These are phyloP conservation scores for Nakazawaea molendinolei DNA, from an alignment of 805 yeast genomes.

Conservation along the genomic window DNA sequence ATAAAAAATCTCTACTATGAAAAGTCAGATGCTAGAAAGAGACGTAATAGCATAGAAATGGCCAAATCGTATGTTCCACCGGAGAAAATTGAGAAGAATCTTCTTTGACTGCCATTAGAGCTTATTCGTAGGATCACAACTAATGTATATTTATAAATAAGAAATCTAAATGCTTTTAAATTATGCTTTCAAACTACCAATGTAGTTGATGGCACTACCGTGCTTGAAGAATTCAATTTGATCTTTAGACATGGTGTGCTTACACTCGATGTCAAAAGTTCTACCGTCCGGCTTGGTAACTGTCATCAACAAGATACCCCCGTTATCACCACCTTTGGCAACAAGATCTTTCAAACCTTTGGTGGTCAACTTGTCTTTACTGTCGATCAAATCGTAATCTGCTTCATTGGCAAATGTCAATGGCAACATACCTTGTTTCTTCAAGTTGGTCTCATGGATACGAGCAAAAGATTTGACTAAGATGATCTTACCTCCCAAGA, in stretches of 20 bases:
- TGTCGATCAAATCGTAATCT: conserved; percentile 75
- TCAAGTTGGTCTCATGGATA: conserved; percentile 95
- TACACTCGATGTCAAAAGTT: conserved; percentile 61
- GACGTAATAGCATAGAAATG: conserved; percentile 3
- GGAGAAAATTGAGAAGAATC: conserved; percentile 6
- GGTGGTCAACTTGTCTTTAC: conserved; percentile 77
- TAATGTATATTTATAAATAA: too few relatives aligned
- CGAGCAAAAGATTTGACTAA: conserved; percentile 95
- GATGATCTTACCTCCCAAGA: conserved; percentile 84
- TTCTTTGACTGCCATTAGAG: neutral
- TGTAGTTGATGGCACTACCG: conserved; percentile 93
- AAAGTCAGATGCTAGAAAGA: conserved; percentile 2
- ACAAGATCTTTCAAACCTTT: conserved; percentile 70
- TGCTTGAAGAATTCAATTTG: conserved; percentile 95
- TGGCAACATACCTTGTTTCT: conserved; percentile 97
- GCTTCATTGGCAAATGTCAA: conserved; percentile 83
- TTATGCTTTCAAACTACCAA: conserved; percentile 31
- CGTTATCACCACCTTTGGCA: conserved; percentile 78
- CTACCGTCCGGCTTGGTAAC: conserved; percentile 75
- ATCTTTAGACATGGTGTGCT: conserved; percentile 95
- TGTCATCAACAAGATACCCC: conserved; percentile 66
- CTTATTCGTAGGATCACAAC: neutral
- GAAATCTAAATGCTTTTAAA: neutral
- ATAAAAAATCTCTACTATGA: conserved; percentile 8
- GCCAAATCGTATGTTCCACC: conserved; percentile 1